These are phyloP conservation scores for Claviceps cyperi DNA, from an alignment of 2,329 filamentous ascomycete genomes.

Conservation along the genomic window DNA sequence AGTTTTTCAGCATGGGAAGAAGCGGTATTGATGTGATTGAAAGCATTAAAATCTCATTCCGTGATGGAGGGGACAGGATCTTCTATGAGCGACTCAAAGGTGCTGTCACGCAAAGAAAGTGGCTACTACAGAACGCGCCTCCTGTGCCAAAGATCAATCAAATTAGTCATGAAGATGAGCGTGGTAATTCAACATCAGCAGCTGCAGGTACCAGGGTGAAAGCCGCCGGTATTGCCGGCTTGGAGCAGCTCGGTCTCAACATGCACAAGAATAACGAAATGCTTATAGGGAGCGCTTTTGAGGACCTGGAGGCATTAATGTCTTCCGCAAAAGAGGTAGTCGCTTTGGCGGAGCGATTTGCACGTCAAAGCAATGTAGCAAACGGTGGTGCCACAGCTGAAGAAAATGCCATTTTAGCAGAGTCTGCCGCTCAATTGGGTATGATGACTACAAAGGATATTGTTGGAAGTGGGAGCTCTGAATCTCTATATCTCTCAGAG, in stretches of 20 bases:
- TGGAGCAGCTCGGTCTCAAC: constrained; percentile 74
- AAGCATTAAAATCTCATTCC: constrained; percentile 82
- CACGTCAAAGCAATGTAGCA: constrained; percentile 48
- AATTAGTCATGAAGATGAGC: constrained; percentile 21
- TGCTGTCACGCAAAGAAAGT: constrained; percentile 84
- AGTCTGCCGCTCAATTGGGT: constrained; percentile 66
- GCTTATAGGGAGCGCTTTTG: constrained; percentile 86
- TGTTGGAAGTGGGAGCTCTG: constrained; percentile 58
- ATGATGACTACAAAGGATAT: constrained; percentile 93
- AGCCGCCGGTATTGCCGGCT: constrained; percentile 76
- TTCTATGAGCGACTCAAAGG: constrained; percentile 82
- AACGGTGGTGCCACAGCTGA: constrained; percentile 50
- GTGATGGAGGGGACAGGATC: constrained; percentile 73
- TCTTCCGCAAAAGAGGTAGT: constrained; percentile 94
- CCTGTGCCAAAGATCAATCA: constrained; percentile 56
- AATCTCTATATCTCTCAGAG: constrained; percentile 81
- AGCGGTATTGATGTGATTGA: constrained; percentile 45
- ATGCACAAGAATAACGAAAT: constrained; percentile 85
- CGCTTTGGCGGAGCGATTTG: constrained; percentile 78
- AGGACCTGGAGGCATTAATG: constrained; percentile 93
- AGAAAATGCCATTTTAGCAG: constrained; percentile 59
- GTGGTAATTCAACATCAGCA: constrained; percentile 12
- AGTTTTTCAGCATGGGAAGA: constrained; percentile 13
- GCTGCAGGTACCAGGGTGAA: constrained; percentile 28
- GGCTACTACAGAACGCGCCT: constrained; percentile 81